Conservation (phyloP, 345 rosid species). For the Sonneratia alba region DNA sequence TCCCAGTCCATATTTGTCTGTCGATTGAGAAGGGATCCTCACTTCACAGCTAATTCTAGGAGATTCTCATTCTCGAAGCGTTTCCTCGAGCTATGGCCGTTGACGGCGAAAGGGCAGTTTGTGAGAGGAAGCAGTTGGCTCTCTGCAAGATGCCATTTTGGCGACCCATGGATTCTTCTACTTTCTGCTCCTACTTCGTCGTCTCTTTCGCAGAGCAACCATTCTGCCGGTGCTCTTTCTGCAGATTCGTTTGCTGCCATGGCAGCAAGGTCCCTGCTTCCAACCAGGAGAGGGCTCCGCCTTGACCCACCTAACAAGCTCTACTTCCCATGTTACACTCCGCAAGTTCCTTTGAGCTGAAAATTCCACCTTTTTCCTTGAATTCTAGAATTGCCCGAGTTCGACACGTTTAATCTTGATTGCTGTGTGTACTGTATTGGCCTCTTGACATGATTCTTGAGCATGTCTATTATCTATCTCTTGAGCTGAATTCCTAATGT, state of each 20-base stretch:
- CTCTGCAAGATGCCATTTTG: constrained; percentile 48
- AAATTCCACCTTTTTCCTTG: background rate
- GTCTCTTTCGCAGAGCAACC: constrained; percentile 9
- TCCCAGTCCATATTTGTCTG: background rate
- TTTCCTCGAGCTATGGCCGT: constrained; percentile 19
- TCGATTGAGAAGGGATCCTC: background rate
- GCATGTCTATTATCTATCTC: too few species aligned
- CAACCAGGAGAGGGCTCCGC: constrained; percentile 55
- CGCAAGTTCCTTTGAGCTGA: background rate
- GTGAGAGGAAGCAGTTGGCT: constrained; percentile 30
- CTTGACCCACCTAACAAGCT: constrained; percentile 73
- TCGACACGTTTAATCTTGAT: background rate
- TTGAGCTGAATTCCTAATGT: too few species aligned
- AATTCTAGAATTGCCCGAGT: background rate
- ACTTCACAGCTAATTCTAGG: background rate
- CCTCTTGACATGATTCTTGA: background rate
- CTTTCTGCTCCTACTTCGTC: constrained; percentile 29
- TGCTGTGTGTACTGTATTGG: background rate
- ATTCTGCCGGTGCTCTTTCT: constrained; percentile 15
- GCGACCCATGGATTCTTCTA: constrained; percentile 33
- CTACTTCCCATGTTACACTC: constrained; percentile 50
- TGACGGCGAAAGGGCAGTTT: constrained; percentile 26
- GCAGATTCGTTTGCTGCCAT: constrained; percentile 38
- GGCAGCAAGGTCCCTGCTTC: constrained; percentile 50
- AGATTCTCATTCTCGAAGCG: background rate